A percentile compares a stretch with the other conserved stretches of the same genome.
phyloP scores from a whole-genome alignment of 1,284 basidiomycete genomes.

The Wolfiporia cocos region DNA sequence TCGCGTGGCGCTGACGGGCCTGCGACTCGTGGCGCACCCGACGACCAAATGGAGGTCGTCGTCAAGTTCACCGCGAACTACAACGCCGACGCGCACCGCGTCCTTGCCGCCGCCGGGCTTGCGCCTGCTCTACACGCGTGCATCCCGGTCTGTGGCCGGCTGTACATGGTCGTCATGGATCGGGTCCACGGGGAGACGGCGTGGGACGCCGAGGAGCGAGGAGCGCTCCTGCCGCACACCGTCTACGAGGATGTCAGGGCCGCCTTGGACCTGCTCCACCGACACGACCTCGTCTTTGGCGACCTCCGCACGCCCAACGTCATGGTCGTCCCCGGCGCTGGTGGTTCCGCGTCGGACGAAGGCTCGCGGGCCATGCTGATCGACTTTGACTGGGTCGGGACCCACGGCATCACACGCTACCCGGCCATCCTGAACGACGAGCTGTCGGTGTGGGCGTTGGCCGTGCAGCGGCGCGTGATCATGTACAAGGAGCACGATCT shows the following conservation, averaged over 20 bases:
- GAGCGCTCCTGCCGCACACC: neutral
- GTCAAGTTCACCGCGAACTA: conserved; percentile 1
- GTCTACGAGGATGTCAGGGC: conserved; percentile 4
- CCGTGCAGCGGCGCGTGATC: neutral
- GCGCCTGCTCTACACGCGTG: conserved; percentile 6
- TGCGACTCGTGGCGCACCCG: neutral
- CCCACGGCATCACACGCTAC: neutral
- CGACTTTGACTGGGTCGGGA: conserved; percentile 2
- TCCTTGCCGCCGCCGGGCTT: conserved; percentile 1
- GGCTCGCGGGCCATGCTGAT: conserved; percentile 1
- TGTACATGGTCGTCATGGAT: conserved; percentile 11
- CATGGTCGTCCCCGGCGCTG: neutral
- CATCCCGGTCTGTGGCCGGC: conserved; percentile 2
- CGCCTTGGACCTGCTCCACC: conserved; percentile 6
- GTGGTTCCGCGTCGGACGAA: too few species aligned
- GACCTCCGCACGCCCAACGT: conserved; percentile 8
- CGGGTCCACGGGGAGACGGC: conserved; percentile 2
- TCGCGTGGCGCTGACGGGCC: neutral
- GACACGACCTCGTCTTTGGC: conserved; percentile 8
- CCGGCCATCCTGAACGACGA: neutral
- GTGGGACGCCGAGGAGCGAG: neutral
- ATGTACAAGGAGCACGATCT: conserved; percentile 4
- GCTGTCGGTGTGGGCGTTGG: neutral
- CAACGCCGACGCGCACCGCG: conserved; percentile 5
- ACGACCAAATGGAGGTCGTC: conserved; percentile 4